Conservation (phyloP, 2,329 filamentous ascomycete species). For the Cordyceps sp. region DNA sequence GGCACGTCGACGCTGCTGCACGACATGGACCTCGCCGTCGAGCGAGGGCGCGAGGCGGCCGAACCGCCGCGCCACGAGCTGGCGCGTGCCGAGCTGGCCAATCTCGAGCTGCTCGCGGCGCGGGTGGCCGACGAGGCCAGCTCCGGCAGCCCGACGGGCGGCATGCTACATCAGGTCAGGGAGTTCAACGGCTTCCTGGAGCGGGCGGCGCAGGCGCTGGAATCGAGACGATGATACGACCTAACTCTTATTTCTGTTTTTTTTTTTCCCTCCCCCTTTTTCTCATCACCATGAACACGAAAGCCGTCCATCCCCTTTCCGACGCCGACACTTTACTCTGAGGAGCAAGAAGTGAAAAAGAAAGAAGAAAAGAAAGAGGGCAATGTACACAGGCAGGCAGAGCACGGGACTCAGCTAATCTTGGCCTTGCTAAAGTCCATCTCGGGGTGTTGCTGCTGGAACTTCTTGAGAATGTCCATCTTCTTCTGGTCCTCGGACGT, state of each 20-base stretch:
- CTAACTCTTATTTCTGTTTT: background rate
- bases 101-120: conserved; percentile 40
- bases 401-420: conserved; percentile 26
- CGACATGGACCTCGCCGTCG: conserved; percentile 41
- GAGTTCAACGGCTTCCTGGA: conserved; percentile 50
- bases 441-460: conserved; percentile 64
- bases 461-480: conserved; percentile 80
- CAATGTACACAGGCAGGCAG: background rate
- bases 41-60: conserved; percentile 30
- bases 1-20: conserved; percentile 42
- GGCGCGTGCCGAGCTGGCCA: conserved; percentile 33
- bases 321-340: no score
- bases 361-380: background rate
- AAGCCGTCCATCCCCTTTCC: no score
- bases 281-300: no score
- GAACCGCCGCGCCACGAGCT: conserved; percentile 27
- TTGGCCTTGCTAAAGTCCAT: conserved; percentile 59
- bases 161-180: conserved; percentile 36
- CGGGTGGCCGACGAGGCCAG: conserved; percentile 36
- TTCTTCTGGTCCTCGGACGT: conserved; percentile 94
- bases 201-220: conserved; percentile 38
- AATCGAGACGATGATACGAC: conserved; percentile 19
- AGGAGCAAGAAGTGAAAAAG: no score
- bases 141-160: conserved; percentile 29
- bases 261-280: background rate